Percentiles rank a stretch among this genome's conserved stretches.
phyloP scores from a whole-genome alignment of 2,329 filamentous ascomycete genomes.

The Venturia asperata region DNA sequence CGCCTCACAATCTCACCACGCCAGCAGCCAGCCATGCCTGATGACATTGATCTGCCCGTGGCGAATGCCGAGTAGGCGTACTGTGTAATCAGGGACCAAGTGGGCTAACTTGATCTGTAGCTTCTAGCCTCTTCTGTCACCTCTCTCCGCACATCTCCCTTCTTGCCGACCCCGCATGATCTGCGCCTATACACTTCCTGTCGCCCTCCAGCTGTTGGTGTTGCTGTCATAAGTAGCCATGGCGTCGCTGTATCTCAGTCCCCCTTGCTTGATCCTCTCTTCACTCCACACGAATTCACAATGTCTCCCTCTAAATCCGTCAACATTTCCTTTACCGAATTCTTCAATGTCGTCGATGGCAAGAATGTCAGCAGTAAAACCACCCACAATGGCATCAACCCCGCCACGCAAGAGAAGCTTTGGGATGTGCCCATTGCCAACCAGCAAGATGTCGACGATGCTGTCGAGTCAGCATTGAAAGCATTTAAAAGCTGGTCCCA shows the following conservation, averaged over 20 bases:
- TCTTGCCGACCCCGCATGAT: background rate
- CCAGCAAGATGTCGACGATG: slow-evolving; percentile 35
- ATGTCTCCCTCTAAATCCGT: slow-evolving; percentile 42
- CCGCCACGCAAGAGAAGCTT: slow-evolving; percentile 20
- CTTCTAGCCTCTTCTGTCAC: background rate
- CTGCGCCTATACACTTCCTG: background rate
- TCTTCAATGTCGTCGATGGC: slow-evolving; percentile 36
- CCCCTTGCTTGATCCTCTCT: background rate
- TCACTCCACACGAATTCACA: slow-evolving; percentile 22
- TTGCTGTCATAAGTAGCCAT: background rate
- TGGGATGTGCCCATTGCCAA: slow-evolving; percentile 28
- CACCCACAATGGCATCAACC: slow-evolving; percentile 20
- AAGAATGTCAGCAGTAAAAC: slow-evolving; percentile 27
- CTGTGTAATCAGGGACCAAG: too few species aligned
- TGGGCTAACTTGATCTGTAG: background rate
- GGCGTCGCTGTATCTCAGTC: background rate
- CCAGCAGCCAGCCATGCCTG: too few species aligned
- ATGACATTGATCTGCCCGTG: background rate
- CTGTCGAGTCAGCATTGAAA: slow-evolving; percentile 31
- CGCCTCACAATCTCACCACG: too few species aligned
- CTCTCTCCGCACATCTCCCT: background rate
- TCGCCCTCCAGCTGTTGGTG: background rate
- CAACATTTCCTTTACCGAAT: slow-evolving; percentile 32
- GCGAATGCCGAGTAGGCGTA: background rate
- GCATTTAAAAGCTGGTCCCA: slow-evolving; percentile 32